These are phyloP conservation scores for Termitomyces sp. DNA, from an alignment of 768 basidiomycete genomes.

Conservation along the genomic window DNA sequence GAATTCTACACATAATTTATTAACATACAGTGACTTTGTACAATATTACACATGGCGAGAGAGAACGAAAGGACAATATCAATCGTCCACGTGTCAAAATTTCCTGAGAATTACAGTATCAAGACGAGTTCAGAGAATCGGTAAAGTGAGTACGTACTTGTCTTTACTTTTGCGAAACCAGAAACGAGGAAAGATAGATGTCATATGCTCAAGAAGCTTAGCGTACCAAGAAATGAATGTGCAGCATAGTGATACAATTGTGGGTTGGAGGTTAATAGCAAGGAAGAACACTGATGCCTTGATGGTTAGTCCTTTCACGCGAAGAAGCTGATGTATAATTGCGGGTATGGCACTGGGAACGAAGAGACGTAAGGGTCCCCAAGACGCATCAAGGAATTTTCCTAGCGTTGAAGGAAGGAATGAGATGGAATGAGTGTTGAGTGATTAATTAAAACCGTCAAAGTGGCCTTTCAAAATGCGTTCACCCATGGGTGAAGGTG, in stretches of 20 bases:
- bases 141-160: background rate
- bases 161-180: background rate
- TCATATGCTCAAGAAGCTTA: background rate
- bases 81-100: background rate
- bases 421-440: constrained; percentile 6
- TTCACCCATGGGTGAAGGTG: constrained; percentile 88
- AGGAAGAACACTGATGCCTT: background rate
- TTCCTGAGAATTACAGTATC: background rate
- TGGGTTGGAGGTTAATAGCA: background rate
- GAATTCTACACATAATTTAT: background rate
- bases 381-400: constrained; percentile 4
- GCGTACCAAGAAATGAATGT: constrained; percentile 1
- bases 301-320: background rate
- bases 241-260: constrained; percentile 2
- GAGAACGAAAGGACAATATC: background rate
- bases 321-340: constrained; percentile 24
- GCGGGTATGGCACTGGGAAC: constrained; percentile 33
- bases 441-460: constrained; percentile 73
- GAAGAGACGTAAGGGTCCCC: background rate
- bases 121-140: background rate
- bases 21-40: constrained; percentile 2
- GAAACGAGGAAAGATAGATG: constrained; percentile 3
- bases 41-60: constrained; percentile 3
- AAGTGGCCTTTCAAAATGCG: constrained; percentile 88
- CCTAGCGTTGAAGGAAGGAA: constrained; percentile 5